Conservation (phyloP, 192 early-diverging fungal species). For the Podochytrium sp. region DNA sequence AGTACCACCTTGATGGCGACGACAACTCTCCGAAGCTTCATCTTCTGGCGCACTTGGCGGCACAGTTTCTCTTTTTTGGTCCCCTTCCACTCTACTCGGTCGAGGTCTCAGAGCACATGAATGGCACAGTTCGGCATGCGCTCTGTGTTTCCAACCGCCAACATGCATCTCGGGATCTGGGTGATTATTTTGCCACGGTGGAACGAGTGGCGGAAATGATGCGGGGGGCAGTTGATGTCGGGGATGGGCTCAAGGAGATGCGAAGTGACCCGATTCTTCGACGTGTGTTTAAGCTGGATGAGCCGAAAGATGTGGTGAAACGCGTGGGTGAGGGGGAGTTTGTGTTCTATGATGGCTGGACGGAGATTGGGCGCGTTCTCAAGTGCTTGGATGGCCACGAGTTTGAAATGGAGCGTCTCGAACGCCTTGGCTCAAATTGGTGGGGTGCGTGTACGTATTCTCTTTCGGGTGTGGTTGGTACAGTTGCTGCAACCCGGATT, state of each 20-base stretch:
- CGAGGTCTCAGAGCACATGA: slow-evolving; percentile 12
- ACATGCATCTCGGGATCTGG: background rate
- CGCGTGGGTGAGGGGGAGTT: background rate
- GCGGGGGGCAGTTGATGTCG: background rate
- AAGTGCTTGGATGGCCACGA: background rate
- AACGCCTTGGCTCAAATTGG: background rate
- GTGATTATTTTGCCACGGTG: background rate
- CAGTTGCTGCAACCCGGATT: background rate
- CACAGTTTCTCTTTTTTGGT: background rate
- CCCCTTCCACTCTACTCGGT: background rate
- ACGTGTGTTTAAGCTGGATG: background rate
- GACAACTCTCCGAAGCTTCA: background rate
- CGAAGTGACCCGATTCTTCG: background rate
- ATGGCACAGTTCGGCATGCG: background rate
- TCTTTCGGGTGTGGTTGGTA: background rate
- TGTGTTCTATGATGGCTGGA: background rate
- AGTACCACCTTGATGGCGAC: background rate
- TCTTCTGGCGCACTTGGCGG: background rate
- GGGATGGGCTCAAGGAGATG: background rate
- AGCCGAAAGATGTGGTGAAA: background rate
- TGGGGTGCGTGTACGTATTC: background rate
- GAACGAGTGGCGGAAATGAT: background rate
- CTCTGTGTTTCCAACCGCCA: background rate
- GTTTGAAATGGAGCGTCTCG: background rate
- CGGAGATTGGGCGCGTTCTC: background rate